These are phyloP conservation scores for Rhizophagus clarus DNA, from an alignment of 192 early-diverging fungal genomes.

Conservation along the genomic window DNA sequence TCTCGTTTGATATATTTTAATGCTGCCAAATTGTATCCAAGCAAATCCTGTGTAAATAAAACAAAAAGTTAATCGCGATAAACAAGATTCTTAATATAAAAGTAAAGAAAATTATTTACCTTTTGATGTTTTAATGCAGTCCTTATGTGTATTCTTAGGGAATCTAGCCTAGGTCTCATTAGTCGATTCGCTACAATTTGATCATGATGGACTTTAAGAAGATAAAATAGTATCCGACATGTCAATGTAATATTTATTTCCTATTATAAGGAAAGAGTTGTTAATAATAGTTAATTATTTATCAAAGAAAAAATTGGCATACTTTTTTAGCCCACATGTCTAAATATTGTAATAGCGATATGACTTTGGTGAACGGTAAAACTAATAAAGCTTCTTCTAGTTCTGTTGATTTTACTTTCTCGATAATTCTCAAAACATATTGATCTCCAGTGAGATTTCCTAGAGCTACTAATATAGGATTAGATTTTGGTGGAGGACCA, in stretches of 20 bases:
- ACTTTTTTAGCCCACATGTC: slow-evolving; percentile 84
- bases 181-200: slow-evolving; percentile 84
- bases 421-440: slow-evolving; percentile 77
- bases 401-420: slow-evolving; percentile 81
- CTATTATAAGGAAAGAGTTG: slow-evolving; percentile 34
- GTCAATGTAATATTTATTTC: slow-evolving; percentile 77
- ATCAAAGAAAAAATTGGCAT: background rate
- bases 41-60: slow-evolving; percentile 66
- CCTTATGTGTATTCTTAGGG: slow-evolving; percentile 68
- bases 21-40: slow-evolving; percentile 91
- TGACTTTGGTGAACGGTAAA: slow-evolving; percentile 81
- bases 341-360: slow-evolving; percentile 75
- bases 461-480: slow-evolving; percentile 66
- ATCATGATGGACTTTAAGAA: slow-evolving; percentile 86
- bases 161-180: slow-evolving; percentile 74
- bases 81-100: background rate
- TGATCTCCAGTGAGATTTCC: slow-evolving; percentile 70
- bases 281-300: background rate
- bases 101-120: slow-evolving; percentile 24
- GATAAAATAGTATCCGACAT: slow-evolving; percentile 82
- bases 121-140: slow-evolving; percentile 68
- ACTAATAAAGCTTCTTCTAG: slow-evolving; percentile 89
- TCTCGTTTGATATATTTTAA: slow-evolving; percentile 75
- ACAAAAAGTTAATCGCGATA: background rate
- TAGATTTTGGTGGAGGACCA: slow-evolving; percentile 51